Conservation (phyloP, 2,329 filamentous ascomycete species). For the Ophiostoma triangulosporum region DNA sequence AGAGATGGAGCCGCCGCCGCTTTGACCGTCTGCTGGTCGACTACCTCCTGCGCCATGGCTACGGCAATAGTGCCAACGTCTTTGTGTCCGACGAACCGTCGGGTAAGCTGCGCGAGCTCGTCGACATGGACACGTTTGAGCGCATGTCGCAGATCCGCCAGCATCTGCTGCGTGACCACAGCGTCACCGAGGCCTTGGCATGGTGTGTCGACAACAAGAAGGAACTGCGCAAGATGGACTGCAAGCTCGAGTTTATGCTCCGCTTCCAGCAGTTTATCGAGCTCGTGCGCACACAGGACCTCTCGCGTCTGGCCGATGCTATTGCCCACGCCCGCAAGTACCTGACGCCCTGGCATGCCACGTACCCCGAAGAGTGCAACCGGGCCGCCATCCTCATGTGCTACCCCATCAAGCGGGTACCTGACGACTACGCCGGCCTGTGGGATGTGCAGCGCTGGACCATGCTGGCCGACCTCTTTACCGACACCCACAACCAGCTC, state of each 20-base stretch:
- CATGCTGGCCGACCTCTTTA: slow-evolving; percentile 66
- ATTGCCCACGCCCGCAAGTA: slow-evolving; percentile 72
- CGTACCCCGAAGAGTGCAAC: slow-evolving; percentile 54
- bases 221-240: slow-evolving; percentile 77
- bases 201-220: slow-evolving; percentile 96
- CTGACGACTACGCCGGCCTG: slow-evolving; percentile 37
- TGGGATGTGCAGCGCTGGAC: slow-evolving; percentile 65
- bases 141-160: slow-evolving; percentile 66
- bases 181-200: slow-evolving; percentile 63
- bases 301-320: slow-evolving; percentile 57
- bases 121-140: slow-evolving; percentile 80
- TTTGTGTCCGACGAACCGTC: slow-evolving; percentile 36
- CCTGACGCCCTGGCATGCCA: slow-evolving; percentile 55
- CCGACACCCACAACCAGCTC: slow-evolving; percentile 73
- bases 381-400: slow-evolving; percentile 71
- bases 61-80: slow-evolving; percentile 59
- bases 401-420: slow-evolving; percentile 44
- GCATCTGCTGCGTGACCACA: slow-evolving; percentile 50
- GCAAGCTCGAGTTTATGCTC: slow-evolving; percentile 82
- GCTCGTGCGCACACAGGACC: slow-evolving; percentile 56
- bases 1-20: slow-evolving; percentile 70
- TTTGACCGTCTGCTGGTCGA: slow-evolving; percentile 83
- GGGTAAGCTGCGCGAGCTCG: slow-evolving; percentile 55
- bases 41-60: slow-evolving; percentile 76
- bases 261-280: slow-evolving; percentile 93